Evolutionary conservation across 805 yeast species (phyloP), one percentile per base, ranked within the genome.

Genomic region (Teunomyces barrocoloradensis): DNA sequence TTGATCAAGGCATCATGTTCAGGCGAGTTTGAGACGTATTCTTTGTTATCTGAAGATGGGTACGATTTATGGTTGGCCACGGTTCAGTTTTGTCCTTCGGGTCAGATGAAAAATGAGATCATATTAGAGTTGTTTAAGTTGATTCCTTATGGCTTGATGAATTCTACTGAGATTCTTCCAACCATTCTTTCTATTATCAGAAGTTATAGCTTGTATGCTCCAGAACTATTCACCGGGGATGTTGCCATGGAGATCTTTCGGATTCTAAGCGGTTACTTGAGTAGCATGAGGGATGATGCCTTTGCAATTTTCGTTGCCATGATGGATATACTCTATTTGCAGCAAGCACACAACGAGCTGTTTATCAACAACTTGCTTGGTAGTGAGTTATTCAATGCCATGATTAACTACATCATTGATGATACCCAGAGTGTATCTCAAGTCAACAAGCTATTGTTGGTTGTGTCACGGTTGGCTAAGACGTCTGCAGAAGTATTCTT

Each of bases 11-110:
- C 85, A 41, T 84, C 94, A 57, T 82, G 87, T 53, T 77, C 83
- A 1, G 69, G 58, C 17, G 45, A 55, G 12, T 58, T 69, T 1
- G 69, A 63, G 25, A 47, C 54, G 32, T 69, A 71, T 17, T 78
- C 89, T 0, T 69, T 87, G 45, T 63, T 91, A 7, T 76, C 85
- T 15, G 97, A 91, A 60, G 97, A 91, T 66, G 96, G 95, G 0
- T 82, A 80, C 59, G 96, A 89, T 47, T 70, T 91, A 36, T 89
- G 96, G 96, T 71, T 78, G n/a, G 73, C 84, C 1, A 62, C 87
- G 2, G 61, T 89, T 44, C 87, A 81, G 52, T 81, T 82, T 51
- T 78, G 78, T 45, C 87, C 92, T 0, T 34, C 54, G 4, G 34
- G 47, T n/a, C 44, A 51, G 4, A 53, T 41, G 3, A 68, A 74